Evolutionary conservation across 164 flowering plant species (phyloP).

Genomic region (Piper betle): DNA sequence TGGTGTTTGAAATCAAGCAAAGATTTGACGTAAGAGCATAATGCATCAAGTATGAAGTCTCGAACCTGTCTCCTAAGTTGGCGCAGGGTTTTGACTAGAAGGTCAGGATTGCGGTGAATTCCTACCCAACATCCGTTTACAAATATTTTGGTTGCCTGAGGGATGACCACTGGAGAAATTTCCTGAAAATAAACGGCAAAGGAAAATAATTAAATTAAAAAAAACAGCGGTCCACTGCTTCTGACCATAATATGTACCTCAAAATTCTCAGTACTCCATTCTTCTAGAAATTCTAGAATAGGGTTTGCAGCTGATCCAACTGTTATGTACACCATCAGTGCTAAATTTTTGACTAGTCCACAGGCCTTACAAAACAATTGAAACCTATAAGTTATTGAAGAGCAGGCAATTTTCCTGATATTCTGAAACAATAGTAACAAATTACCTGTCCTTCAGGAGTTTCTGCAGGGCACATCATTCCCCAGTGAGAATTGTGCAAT

Average conservation of each 20-base stretch:
- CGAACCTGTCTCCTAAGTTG: conserved; percentile 67
- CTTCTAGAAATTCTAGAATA: conserved; percentile 84
- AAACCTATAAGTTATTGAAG: background rate
- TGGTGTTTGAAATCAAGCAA: background rate
- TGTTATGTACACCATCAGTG: conserved; percentile 94
- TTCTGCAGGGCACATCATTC: conserved; percentile 99
- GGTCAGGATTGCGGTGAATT: conserved; percentile 86
- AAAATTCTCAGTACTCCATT: conserved; percentile 94
- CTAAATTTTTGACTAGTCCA: conserved; percentile 93
- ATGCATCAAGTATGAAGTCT: background rate
- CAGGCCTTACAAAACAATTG: conserved; percentile 40
- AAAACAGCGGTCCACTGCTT: background rate
- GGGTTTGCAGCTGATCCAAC: conserved; percentile 98
- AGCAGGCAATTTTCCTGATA: background rate
- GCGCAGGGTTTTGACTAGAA: conserved; percentile 77
- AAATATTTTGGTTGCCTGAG: conserved; percentile 88
- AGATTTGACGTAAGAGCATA: background rate
- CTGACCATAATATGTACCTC: conserved; percentile 30
- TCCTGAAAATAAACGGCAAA: conserved; percentile 33
- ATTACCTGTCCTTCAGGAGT: conserved; percentile 98
- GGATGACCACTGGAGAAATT: conserved; percentile 95
- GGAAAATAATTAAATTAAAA: background rate
- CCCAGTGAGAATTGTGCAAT: conserved; percentile 98
- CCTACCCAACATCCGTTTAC: conserved; percentile 99
- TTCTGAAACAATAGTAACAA: background rate